A percentile compares a stretch with the other conserved stretches of the same genome.
These are phyloP conservation scores for Erysimum pusillum DNA, from an alignment of 441 rosid genomes.

Conservation along the genomic window DNA sequence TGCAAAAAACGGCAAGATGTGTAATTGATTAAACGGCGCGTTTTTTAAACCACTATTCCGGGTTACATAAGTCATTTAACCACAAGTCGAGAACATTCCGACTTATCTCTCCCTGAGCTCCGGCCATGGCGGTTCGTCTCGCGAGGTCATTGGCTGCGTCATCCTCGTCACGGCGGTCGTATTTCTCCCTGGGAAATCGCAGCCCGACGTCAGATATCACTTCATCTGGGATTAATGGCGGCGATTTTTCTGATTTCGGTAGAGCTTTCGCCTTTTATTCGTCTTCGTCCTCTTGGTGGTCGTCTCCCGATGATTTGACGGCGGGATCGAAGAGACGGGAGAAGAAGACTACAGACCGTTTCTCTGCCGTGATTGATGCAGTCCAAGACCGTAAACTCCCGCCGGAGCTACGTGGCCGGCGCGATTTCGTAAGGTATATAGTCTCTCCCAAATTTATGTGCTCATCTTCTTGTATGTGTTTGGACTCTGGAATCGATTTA, in stretches of 20 bases:
- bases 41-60: not conserved
- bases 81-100: constrained; percentile 13
- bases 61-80: not conserved
- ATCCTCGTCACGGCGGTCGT: not conserved
- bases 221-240: constrained; percentile 21
- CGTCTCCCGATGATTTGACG: constrained; percentile 46
- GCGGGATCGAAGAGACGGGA: constrained; percentile 55
- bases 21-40: not conserved
- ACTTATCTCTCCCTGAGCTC: constrained; percentile 38
- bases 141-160: constrained; percentile 49
- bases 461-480: not conserved
- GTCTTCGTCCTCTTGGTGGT: constrained; percentile 52
- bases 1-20: not conserved
- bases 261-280: constrained; percentile 50
- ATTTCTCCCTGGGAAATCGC: not conserved
- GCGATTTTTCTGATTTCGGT: constrained; percentile 37
- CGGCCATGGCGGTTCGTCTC: constrained; percentile 61
- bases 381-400: constrained; percentile 88
- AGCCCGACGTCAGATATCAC: constrained; percentile 31
- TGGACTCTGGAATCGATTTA: constrained; percentile 5
- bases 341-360: constrained; percentile 64
- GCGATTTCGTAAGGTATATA: constrained; percentile 71
- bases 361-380: constrained; percentile 71
- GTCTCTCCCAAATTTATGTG: not conserved
- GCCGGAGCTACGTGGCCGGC: constrained; percentile 91